Evolutionary conservation across 164 flowering plant genomes (phyloP).

Genomic region (Paratinospora sagittata): DNA sequence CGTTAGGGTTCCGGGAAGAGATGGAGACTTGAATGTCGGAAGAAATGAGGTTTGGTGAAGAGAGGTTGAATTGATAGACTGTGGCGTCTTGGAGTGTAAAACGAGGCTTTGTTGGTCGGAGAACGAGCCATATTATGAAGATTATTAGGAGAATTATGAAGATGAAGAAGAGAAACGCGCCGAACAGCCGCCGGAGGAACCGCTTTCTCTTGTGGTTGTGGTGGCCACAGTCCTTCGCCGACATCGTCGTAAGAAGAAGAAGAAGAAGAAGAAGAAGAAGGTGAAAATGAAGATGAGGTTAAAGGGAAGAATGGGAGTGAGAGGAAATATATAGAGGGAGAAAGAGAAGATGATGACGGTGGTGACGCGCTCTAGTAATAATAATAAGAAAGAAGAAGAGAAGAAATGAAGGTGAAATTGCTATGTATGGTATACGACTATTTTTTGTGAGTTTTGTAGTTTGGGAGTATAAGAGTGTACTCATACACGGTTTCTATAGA

Average conservation of each 20-base stretch:
- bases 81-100: slow-evolving; percentile 78
- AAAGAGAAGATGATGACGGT: background rate
- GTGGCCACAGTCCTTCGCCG: slow-evolving; percentile 18
- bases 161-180: slow-evolving; percentile 10
- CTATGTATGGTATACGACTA: background rate
- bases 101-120: slow-evolving; percentile 36
- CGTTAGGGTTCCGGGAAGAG: slow-evolving; percentile 59
- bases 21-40: slow-evolving; percentile 59
- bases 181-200: slow-evolving; percentile 10
- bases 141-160: slow-evolving; percentile 17
- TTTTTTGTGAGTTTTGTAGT: too few relatives aligned
- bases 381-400: too few relatives aligned
- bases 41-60: slow-evolving; percentile 46
- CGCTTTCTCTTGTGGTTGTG: slow-evolving; percentile 11
- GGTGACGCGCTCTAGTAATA: too few relatives aligned
- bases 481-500: too few relatives aligned
- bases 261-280: background rate
- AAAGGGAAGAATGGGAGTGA: too few relatives aligned
- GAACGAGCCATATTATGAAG: slow-evolving; percentile 30
- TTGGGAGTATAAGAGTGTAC: background rate
- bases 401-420: background rate
- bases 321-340: slow-evolving; percentile 11
- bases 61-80: slow-evolving; percentile 59
- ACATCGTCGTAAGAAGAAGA: background rate
- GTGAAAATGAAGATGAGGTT: too few relatives aligned